phyloP scores from a whole-genome alignment of 495 filamentous ascomycete genomes.

The Pseudomonodictys pantanalensis region DNA sequence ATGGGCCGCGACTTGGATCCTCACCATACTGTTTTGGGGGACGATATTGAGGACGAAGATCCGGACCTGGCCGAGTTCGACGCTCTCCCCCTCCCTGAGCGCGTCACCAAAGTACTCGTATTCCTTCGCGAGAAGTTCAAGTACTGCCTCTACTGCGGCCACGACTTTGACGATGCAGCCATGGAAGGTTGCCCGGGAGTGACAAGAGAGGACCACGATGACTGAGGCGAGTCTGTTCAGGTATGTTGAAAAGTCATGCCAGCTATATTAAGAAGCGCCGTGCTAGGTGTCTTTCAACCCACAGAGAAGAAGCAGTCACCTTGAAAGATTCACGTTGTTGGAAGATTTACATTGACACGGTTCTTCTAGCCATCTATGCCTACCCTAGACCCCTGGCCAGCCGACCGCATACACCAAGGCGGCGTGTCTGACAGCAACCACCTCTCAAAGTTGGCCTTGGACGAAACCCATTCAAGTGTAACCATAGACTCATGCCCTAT shows the following conservation, averaged over 20 bases:
- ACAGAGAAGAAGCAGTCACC: neutral
- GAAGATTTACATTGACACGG: too few species aligned
- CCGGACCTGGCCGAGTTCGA: slow-evolving; percentile 82
- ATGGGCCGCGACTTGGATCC: slow-evolving; percentile 50
- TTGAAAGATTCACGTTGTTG: too few species aligned
- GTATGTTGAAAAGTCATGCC: too few species aligned
- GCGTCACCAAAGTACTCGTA: slow-evolving; percentile 59
- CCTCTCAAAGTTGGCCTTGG: too few species aligned
- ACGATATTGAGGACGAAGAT: slow-evolving; percentile 81
- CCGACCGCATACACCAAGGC: too few species aligned
- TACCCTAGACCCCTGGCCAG: too few species aligned
- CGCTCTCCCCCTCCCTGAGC: slow-evolving; percentile 60
- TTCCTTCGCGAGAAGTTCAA: slow-evolving; percentile 66
- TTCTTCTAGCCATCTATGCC: too few species aligned
- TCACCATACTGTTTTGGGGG: slow-evolving; percentile 51
- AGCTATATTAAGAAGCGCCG: too few species aligned
- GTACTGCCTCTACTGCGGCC: slow-evolving; percentile 99
- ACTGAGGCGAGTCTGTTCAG: too few species aligned
- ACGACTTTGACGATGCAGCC: slow-evolving; percentile 60
- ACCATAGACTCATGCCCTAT: too few species aligned
- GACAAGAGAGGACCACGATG: slow-evolving; percentile 75
- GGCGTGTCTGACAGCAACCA: too few species aligned
- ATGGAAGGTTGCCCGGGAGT: slow-evolving; percentile 90
- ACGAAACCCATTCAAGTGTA: too few species aligned
- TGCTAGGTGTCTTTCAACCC: neutral